phyloP scores from a whole-genome alignment of 2,329 filamentous ascomycete genomes.

The Diplocarpon rosae region DNA sequence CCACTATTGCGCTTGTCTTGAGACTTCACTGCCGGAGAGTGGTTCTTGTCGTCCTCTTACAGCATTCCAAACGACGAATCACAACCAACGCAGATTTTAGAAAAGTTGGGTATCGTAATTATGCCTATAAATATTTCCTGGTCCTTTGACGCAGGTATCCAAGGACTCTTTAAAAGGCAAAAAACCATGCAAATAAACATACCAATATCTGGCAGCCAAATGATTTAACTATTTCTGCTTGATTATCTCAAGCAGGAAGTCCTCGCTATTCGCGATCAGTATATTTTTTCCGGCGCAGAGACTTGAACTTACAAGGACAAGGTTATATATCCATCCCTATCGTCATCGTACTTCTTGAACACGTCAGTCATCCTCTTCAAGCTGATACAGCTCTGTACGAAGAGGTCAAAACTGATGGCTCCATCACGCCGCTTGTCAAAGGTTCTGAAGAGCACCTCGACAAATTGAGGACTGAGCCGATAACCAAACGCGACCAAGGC shows the following conservation, averaged over 20 bases:
- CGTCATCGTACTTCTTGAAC: conserved; percentile 97
- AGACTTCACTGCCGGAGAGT: no score
- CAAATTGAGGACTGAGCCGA: conserved; percentile 72
- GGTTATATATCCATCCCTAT: conserved; percentile 86
- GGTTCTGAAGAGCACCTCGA: conserved; percentile 73
- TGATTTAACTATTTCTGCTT: conserved; percentile 19
- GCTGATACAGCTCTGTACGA: conserved; percentile 94
- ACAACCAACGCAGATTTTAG: no score
- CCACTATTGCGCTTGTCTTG: no score
- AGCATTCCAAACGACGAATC: no score
- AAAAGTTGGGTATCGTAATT: conserved; percentile 16
- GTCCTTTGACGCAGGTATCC: conserved; percentile 5
- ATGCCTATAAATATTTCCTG: conserved; percentile 10
- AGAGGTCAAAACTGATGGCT: conserved; percentile 84
- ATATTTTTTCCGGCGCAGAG: background rate
- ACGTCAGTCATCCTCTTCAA: conserved; percentile 98
- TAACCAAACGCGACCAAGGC: conserved; percentile 91
- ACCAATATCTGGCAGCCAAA: background rate
- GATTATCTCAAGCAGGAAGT: conserved; percentile 26
- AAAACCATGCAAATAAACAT: conserved; percentile 1
- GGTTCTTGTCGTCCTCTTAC: no score
- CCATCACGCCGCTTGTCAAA: conserved; percentile 70
- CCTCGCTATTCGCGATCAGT: conserved; percentile 19
- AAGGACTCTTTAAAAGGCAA: background rate
- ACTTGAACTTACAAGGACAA: conserved; percentile 46